phyloP scores from a whole-genome alignment of 1,139 yeast species.

The Geotrichum reessii region DNA sequence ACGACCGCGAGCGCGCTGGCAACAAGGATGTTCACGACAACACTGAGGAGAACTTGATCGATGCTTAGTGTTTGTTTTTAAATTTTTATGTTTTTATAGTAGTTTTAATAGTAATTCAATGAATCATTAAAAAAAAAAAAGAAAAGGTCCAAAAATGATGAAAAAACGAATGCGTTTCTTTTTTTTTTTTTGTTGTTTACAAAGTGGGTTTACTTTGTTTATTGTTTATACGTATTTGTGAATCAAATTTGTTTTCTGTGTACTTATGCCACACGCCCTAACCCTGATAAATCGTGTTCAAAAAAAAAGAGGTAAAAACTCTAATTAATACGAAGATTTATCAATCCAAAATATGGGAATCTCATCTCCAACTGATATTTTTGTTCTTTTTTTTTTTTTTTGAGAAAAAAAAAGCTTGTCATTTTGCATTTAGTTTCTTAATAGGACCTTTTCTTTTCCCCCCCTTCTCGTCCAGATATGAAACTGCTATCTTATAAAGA shows the following conservation, averaged over 20 bases:
- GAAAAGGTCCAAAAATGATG: too few species aligned
- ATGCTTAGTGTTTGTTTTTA: constrained; percentile 38
- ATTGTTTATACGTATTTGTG: too few species aligned
- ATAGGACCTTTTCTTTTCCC: neutral
- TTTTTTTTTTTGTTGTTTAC: too few species aligned
- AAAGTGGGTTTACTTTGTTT: neutral
- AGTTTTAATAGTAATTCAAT: neutral
- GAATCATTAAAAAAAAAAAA: neutral
- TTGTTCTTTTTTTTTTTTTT: too few species aligned
- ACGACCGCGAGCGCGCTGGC: constrained; percentile 61
- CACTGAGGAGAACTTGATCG: constrained; percentile 44
- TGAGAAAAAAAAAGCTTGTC: too few species aligned
- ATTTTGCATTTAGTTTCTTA: neutral
- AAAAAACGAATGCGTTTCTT: too few species aligned
- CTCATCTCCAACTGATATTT: too few species aligned
- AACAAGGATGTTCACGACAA: constrained; percentile 36
- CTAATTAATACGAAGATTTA: too few species aligned
- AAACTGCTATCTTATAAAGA: neutral
- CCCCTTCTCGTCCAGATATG: neutral
- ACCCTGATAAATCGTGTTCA: neutral
- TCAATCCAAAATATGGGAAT: too few species aligned
- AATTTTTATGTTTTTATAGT: neutral
- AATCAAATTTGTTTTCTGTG: too few species aligned
- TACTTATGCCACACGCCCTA: neutral
- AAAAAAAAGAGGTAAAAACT: too few species aligned